Conservation (phyloP, 2,329 filamentous ascomycete species). For the Exophiala sideris region DNA sequence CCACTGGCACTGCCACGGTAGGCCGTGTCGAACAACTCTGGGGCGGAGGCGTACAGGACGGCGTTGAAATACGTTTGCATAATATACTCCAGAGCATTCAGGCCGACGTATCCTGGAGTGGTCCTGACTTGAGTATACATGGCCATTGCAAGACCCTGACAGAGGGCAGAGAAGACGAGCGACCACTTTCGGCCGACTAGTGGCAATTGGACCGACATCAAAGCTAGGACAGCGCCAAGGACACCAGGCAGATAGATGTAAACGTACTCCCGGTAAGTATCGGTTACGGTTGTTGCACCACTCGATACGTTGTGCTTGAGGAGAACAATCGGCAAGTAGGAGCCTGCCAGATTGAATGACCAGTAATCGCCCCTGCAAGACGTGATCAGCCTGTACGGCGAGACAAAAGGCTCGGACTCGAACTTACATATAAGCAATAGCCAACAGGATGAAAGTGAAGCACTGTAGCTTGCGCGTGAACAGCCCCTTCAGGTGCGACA, state of each 20-base stretch:
- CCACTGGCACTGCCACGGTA: slow-evolving; percentile 19
- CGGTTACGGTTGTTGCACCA: slow-evolving; percentile 20
- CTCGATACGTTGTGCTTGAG: slow-evolving; percentile 30
- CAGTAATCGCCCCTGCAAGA: slow-evolving; percentile 40
- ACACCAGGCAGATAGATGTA: slow-evolving; percentile 38
- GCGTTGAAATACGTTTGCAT: slow-evolving; percentile 51
- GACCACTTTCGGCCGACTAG: slow-evolving; percentile 40
- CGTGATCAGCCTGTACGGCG: background rate
- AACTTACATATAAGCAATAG: slow-evolving; percentile 41
- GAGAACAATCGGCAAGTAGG: slow-evolving; percentile 38
- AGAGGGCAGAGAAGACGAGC: slow-evolving; percentile 41
- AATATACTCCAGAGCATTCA: slow-evolving; percentile 53
- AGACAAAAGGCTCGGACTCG: slow-evolving; percentile 23
- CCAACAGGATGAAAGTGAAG: slow-evolving; percentile 27
- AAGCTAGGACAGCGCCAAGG: slow-evolving; percentile 36
- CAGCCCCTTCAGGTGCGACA: slow-evolving; percentile 33
- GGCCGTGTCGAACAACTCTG: slow-evolving; percentile 43
- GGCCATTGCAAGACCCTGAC: slow-evolving; percentile 35
- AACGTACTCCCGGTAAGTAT: slow-evolving; percentile 36
- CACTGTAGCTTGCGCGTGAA: slow-evolving; percentile 36
- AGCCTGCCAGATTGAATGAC: slow-evolving; percentile 34
- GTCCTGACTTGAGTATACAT: slow-evolving; percentile 46
- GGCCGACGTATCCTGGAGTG: slow-evolving; percentile 46
- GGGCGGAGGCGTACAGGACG: slow-evolving; percentile 52
- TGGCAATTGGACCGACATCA: slow-evolving; percentile 41